phyloP scores from a whole-genome alignment of 2,329 filamentous ascomycete genomes.

The Aspergillus sp. region DNA sequence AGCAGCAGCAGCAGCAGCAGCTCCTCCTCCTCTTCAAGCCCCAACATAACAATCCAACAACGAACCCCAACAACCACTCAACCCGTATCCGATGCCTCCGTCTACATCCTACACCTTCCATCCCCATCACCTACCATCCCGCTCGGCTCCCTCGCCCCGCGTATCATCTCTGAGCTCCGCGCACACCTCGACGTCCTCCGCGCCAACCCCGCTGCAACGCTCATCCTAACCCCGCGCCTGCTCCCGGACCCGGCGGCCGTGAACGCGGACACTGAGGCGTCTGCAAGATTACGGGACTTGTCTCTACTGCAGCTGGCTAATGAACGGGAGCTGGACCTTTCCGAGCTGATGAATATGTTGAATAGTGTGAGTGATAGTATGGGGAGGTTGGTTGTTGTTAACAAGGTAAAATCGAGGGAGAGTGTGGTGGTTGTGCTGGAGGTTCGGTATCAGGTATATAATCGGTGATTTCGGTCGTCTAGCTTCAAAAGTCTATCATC shows the following conservation, averaged over 20 bases:
- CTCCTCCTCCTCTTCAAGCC: neutral
- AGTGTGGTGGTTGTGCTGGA: constrained; percentile 4
- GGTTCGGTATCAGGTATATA: constrained; percentile 6
- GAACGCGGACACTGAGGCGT: neutral
- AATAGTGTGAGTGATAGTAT: constrained; percentile 3
- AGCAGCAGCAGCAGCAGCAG: neutral
- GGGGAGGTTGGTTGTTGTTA: constrained; percentile 9
- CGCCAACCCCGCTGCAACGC: constrained; percentile 20
- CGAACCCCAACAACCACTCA: constrained; percentile 4
- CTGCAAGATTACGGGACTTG: constrained; percentile 5
- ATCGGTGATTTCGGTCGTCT: neutral
- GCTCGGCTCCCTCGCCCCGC: constrained; percentile 7
- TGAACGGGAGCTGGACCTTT: constrained; percentile 1
- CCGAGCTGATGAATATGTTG: constrained; percentile 4
- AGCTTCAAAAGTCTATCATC: too few species aligned
- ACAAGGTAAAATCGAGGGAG: constrained; percentile 2
- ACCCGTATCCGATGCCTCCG: constrained; percentile 26
- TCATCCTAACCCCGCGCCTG: constrained; percentile 27
- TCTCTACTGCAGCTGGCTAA: constrained; percentile 6
- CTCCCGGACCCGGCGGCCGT: neutral
- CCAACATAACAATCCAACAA: constrained; percentile 7
- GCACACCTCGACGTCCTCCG: constrained; percentile 34
- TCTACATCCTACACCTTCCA: constrained; percentile 36
- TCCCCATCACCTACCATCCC: constrained; percentile 13
- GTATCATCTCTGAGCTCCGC: constrained; percentile 28